Evolutionary conservation across 2,329 filamentous ascomycete genomes (phyloP), one percentile per base, ranked within the genome.

Genomic region (Diaporthe australafricana): DNA sequence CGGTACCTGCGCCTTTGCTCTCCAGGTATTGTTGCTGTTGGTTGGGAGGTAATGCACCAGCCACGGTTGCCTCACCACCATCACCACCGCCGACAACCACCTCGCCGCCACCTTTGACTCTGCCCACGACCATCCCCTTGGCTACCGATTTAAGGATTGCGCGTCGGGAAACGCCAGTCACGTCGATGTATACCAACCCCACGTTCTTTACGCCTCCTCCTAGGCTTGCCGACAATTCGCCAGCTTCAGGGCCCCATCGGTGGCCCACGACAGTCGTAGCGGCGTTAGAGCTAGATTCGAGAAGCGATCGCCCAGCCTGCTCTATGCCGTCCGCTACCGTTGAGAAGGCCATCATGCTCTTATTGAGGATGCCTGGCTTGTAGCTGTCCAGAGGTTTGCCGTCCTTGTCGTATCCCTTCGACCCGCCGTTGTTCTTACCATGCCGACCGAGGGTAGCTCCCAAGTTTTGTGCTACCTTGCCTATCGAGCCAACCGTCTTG

Each of bases 141-240:
- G 95, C 96, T 1, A 98, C 96, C 52, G 93, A 94, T 86, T 98
- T 99, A 79, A 99, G 89, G 53, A 99, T 90, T 0, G 96, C 96
- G 73, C 92, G 90, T 52, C 96, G 88, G 70, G 94, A 97, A 1
- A 99, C 96, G 45, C 96, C 96, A 0, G 95, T 93, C 1, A 97
- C 96, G 77, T 99, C 96, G 73, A 99, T 98, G 80, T 99, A 99
- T 40, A 99, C 96, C 35, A 99, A 87, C 7, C 95, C 96, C 9
- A 98, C 96, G 76, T 98, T 99, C 87, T 96, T 98, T 78, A 98
- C 91, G 30, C 95, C 96, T 6, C 94, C 92, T 0, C 94, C 93
- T 25, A 99, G 82, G 68, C 93, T 87, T 52, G 87, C 87, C 2
- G 94, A 92, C 20, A 98, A 86, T 45, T 91, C 87, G 20, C 95